phyloP scores from a whole-genome alignment of 495 filamentous ascomycete genomes.

The Hypoxylon fuscum region DNA sequence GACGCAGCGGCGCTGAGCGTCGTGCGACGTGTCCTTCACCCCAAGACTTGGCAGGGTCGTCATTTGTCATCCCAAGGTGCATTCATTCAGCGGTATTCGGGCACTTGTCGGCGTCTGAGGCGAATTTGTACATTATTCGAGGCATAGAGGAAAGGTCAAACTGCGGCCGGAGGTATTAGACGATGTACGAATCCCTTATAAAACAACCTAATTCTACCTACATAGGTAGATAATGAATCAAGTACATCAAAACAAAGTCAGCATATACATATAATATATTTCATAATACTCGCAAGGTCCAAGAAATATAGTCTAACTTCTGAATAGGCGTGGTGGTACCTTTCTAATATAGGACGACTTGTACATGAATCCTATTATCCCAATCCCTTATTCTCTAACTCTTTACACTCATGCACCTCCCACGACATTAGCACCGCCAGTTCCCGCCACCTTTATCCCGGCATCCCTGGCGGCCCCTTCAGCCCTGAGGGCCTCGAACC shows the following conservation, averaged over 20 bases:
- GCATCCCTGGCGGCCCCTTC: slow-evolving; percentile 38
- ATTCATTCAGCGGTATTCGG: slow-evolving; percentile 8
- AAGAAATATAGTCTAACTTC: too few species aligned
- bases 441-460: background rate
- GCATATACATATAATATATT: too few species aligned
- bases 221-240: too few species aligned
- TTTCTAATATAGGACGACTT: too few species aligned
- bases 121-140: background rate
- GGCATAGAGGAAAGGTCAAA: slow-evolving; percentile 5
- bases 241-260: too few species aligned
- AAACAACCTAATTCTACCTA: too few species aligned
- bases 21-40: background rate
- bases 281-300: too few species aligned
- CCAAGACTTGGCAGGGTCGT: too few species aligned
- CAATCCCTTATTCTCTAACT: background rate
- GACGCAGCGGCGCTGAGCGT: slow-evolving; percentile 22
- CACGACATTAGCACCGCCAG: slow-evolving; percentile 12
- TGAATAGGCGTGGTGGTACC: too few species aligned
- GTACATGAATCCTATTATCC: background rate
- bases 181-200: too few species aligned
- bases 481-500: slow-evolving; percentile 65
- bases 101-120: slow-evolving; percentile 6
- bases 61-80: too few species aligned
- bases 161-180: too few species aligned
- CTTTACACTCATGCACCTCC: slow-evolving; percentile 11